Base-by-base conservation (phyloP, 768 basidiomycete species). In the Leccinellum luteum region DNA sequence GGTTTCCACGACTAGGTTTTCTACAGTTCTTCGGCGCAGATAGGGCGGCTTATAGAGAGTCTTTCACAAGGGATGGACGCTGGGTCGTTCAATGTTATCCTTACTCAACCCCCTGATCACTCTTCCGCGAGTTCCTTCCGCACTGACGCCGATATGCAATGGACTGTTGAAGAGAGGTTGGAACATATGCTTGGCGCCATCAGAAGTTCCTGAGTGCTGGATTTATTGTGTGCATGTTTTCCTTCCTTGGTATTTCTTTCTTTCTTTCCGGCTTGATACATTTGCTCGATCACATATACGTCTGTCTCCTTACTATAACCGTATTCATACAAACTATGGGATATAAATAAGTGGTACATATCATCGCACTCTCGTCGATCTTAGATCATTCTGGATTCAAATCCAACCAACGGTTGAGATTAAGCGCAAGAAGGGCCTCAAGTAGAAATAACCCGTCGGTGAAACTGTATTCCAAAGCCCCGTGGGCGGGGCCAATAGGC, bases 41-140 rank as follows among this genome's bases (percentile, higher is more conserved):
- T 94, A 69, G 89, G 88, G 44, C 88, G 85, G 63, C 79, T 94
- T 58, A 91, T 94, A 56, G 92, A 94, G 68, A 84, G 75, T 65
- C 83, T 94, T 68, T 92, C 91, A 48, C 86, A 86, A 69, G 87
- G 85, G 31, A 84, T 85, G 77, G 92, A 94, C 61, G 79, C 89
- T 43, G 92, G 90, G 48, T 87, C 90, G 35, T 92, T 92, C 78
- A 92, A 92, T 67, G 84, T 92, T 67, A 67, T 79, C 35, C 81
- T 85, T 13, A 72, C 76, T 62, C 61, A 69, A 52, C 56, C 62
- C 34, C 67, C 75, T 73, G 75, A 76, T 52, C 85, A 85, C 62
- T 86, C 89, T 19, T 73, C 80, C 17, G 76, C 87, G 27, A 85
- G 83, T 41, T 89, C 88, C 19, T 51, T 77, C 41, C 76, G 86